These are phyloP conservation scores for Gynostemma pentaphyllum DNA, from an alignment of 306 rosid genomes.

Conservation along the genomic window DNA sequence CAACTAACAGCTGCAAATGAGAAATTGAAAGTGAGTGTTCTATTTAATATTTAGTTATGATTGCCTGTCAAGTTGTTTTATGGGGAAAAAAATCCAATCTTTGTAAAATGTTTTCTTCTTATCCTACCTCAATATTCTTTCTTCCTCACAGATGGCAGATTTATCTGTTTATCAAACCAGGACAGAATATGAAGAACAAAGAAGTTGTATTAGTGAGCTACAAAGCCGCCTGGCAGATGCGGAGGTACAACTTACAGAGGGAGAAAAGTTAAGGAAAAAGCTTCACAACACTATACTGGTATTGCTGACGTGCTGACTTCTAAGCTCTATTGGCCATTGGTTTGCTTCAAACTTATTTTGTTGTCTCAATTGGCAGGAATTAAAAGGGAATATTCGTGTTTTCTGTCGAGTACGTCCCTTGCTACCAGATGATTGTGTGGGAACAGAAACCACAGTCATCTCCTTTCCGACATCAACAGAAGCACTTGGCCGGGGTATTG, in stretches of 20 bases:
- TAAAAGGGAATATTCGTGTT: slow-evolving; percentile 92
- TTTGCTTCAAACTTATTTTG: neutral
- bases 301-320: slow-evolving; percentile 8
- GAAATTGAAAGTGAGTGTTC: slow-evolving; percentile 47
- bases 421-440: slow-evolving; percentile 69
- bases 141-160: slow-evolving; percentile 40
- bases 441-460: slow-evolving; percentile 38
- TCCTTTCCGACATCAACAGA: slow-evolving; percentile 78
- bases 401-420: slow-evolving; percentile 91
- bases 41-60: neutral
- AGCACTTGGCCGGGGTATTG: slow-evolving; percentile 72
- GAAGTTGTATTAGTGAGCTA: slow-evolving; percentile 33
- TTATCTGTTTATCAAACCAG: slow-evolving; percentile 47
- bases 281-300: slow-evolving; percentile 87
- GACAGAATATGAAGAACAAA: slow-evolving; percentile 51
- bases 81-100: neutral
- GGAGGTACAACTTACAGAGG: slow-evolving; percentile 60
- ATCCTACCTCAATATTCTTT: neutral
- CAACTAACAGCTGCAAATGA: slow-evolving; percentile 50
- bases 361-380: slow-evolving; percentile 39
- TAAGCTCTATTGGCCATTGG: neutral
- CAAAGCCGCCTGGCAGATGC: slow-evolving; percentile 50
- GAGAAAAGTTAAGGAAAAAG: slow-evolving; percentile 69
- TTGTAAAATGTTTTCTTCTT: neutral
- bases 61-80: neutral